Evolutionary conservation across 352 stramenopile genomes (phyloP).

Genomic region (Pythium biforme): DNA sequence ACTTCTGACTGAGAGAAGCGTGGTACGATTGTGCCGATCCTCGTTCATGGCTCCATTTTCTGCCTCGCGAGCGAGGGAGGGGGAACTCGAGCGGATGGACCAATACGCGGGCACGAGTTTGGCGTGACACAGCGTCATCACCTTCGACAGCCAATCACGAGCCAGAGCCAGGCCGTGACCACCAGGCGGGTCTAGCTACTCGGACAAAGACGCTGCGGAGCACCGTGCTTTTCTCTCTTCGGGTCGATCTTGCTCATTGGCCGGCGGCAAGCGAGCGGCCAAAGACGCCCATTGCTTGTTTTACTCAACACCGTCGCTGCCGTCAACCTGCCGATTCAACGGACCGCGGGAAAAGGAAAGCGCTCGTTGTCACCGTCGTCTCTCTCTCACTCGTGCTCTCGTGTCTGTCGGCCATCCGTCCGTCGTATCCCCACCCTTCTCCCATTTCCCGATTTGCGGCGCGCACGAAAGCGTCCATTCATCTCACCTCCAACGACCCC

Average conservation of each 20-base stretch:
- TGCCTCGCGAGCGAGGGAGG: background rate
- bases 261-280: background rate
- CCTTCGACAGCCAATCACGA: slow-evolving; percentile 21
- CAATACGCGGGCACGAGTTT: slow-evolving; percentile 11
- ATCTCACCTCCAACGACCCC: background rate
- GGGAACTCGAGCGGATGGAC: background rate
- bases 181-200: slow-evolving; percentile 19
- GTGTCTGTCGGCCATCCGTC: background rate
- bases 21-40: background rate
- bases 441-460: slow-evolving; percentile 21
- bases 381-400: background rate
- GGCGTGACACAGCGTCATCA: slow-evolving; percentile 26
- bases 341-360: background rate
- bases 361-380: background rate
- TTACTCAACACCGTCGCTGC: slow-evolving; percentile 27
- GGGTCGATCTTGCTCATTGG: slow-evolving; percentile 4
- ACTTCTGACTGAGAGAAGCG: no score
- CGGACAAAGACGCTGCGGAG: slow-evolving; percentile 14
- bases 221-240: slow-evolving; percentile 14
- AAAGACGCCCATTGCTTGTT: slow-evolving; percentile 26
- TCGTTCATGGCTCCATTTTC: slow-evolving; percentile 10
- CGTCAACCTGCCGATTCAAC: background rate
- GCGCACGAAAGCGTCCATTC: background rate
- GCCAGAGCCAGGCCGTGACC: slow-evolving; percentile 14
- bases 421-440: background rate